These are phyloP conservation scores for Kalanchoe fedtschenkoi DNA, from an alignment of 164 flowering plant species.

Conservation along the genomic window DNA sequence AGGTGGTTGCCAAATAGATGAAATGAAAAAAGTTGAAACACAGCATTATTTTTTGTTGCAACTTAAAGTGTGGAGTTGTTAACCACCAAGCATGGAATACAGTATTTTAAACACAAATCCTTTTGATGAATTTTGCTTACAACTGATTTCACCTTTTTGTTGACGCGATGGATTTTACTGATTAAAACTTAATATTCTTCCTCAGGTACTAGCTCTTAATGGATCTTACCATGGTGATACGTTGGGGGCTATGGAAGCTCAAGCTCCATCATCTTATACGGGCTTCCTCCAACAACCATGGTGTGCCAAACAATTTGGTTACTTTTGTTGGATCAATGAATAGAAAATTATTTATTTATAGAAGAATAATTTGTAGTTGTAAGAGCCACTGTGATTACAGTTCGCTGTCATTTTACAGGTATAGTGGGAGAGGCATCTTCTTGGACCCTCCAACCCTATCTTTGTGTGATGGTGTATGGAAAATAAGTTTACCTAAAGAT, in stretches of 20 bases:
- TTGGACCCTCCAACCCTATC: slow-evolving; percentile 76
- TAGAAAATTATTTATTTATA: neutral
- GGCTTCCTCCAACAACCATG: slow-evolving; percentile 97
- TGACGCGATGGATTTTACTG: neutral
- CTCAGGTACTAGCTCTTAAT: slow-evolving; percentile 78
- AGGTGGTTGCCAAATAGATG: neutral
- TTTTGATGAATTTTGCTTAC: too few relatives aligned
- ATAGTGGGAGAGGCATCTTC: slow-evolving; percentile 85
- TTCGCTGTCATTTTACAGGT: slow-evolving; percentile 38
- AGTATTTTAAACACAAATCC: neutral
- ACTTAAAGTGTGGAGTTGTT: neutral
- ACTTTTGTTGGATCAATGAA: neutral
- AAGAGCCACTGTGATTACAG: neutral
- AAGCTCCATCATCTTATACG: slow-evolving; percentile 88
- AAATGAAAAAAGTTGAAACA: neutral
- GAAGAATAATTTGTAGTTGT: neutral
- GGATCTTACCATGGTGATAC: slow-evolving; percentile 99
- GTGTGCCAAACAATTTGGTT: slow-evolving; percentile 21
- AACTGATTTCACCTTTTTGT: neutral
- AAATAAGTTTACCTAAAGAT: slow-evolving; percentile 40
- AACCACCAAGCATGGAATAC: neutral
- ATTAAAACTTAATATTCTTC: neutral
- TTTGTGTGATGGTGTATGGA: slow-evolving; percentile 47
- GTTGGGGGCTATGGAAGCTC: slow-evolving; percentile 99
- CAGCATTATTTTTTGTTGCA: neutral